Conservation (phyloP, 345 rosid species). For the Camelina neglecta region DNA sequence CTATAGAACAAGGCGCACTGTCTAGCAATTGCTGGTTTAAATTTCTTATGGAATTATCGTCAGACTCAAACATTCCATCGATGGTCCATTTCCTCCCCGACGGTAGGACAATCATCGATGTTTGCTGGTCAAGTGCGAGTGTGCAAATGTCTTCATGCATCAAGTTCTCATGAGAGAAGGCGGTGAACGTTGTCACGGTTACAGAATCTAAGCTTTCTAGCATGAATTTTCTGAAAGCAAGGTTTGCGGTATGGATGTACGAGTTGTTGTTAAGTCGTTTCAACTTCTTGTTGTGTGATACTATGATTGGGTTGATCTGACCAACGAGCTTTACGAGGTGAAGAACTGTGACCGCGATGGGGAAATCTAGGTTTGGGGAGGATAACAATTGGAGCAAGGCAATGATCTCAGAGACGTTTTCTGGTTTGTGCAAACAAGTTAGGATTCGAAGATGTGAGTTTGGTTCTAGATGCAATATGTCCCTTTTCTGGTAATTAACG, state of each 20-base stretch:
- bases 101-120: constrained; percentile 28
- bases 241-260: constrained; percentile 25
- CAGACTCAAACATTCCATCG: constrained; percentile 41
- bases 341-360: constrained; percentile 49
- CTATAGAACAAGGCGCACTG: constrained; percentile 37
- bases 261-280: constrained; percentile 9
- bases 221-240: constrained; percentile 31
- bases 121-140: constrained; percentile 13
- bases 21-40: constrained; percentile 16
- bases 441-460: constrained; percentile 46
- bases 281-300: constrained; percentile 43
- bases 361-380: constrained; percentile 40
- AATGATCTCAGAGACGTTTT: constrained; percentile 37
- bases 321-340: constrained; percentile 58
- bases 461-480: constrained; percentile 27
- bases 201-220: constrained; percentile 10
- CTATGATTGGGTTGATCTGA: constrained; percentile 44
- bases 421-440: constrained; percentile 53
- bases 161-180: constrained; percentile 23
- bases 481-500: constrained; percentile 18
- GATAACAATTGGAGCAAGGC: constrained; percentile 42
- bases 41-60: constrained; percentile 14
- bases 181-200: constrained; percentile 15
- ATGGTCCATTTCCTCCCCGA: constrained; percentile 39
- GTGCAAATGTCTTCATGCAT: constrained; percentile 39